These are phyloP conservation scores for Syzygium malaccense DNA, from an alignment of 441 rosid genomes.

Conservation along the genomic window DNA sequence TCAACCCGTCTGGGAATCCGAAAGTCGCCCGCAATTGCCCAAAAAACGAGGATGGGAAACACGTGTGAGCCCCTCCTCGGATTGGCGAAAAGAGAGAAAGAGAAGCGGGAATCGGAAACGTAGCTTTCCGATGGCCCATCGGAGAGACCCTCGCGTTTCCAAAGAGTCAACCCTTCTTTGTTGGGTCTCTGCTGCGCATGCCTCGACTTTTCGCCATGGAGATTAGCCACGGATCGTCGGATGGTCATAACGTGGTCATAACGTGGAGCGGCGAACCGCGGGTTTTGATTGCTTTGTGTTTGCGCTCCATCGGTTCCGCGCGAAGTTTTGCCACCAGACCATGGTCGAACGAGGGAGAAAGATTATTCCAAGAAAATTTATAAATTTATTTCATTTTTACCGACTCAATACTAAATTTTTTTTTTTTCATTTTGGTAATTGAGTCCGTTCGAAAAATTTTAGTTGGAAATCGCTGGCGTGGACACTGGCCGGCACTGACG, in stretches of 20 bases:
- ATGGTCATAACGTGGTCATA: neutral
- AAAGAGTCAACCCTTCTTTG: neutral
- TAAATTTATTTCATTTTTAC: too few species aligned
- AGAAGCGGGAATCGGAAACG: neutral
- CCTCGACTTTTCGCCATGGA: neutral
- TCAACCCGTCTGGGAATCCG: neutral
- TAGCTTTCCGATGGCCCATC: neutral
- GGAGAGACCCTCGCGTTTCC: neutral
- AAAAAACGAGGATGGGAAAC: neutral
- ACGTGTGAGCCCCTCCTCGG: neutral
- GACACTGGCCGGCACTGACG: too few species aligned
- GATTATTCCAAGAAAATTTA: too few species aligned
- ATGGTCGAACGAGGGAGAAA: too few species aligned
- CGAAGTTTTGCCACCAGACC: neutral
- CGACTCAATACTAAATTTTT: too few species aligned
- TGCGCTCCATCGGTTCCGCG: neutral
- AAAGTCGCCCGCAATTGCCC: neutral
- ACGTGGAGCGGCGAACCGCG: neutral
- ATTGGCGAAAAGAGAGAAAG: too few species aligned
- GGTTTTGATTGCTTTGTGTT: neutral
- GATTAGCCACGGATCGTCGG: neutral
- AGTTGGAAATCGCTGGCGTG: too few species aligned
- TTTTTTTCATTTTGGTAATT: too few species aligned
- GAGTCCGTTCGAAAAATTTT: too few species aligned
- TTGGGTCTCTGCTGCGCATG: neutral